These are phyloP conservation scores for Kazachstania sp. DNA, from an alignment of 1,139 yeast species.

Conservation along the genomic window DNA sequence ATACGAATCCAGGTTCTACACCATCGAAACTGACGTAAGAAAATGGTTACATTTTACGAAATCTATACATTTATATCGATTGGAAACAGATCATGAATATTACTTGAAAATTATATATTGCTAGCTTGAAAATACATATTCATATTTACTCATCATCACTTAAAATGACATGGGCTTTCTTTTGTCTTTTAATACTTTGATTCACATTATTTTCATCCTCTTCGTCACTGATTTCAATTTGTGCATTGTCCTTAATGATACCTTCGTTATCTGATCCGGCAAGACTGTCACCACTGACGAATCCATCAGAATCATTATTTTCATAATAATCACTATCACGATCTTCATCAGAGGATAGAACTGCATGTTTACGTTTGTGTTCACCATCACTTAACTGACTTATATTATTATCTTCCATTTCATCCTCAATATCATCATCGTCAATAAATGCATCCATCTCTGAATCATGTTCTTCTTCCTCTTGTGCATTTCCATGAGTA, in stretches of 20 bases:
- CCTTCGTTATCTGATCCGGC: slow-evolving; percentile 8
- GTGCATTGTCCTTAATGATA: too few relatives aligned
- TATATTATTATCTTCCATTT: slow-evolving; percentile 3
- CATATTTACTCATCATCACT: slow-evolving; percentile 21
- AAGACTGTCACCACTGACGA: slow-evolving; percentile 25
- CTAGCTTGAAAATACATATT: not conserved
- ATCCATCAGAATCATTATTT: slow-evolving; percentile 17
- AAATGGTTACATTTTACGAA: too few relatives aligned
- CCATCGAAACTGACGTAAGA: too few relatives aligned
- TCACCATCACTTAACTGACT: slow-evolving; percentile 1
- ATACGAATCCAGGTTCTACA: too few relatives aligned
- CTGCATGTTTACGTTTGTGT: slow-evolving; percentile 5
- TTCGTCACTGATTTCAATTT: not conserved
- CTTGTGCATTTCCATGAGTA: not conserved
- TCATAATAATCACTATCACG: slow-evolving; percentile 21
- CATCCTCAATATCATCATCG: slow-evolving; percentile 15
- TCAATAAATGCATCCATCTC: slow-evolving; percentile 21
- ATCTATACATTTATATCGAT: too few relatives aligned
- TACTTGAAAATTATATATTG: too few relatives aligned
- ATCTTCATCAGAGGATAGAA: slow-evolving; percentile 5
- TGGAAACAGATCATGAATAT: too few relatives aligned
- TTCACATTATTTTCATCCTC: slow-evolving; percentile 6
- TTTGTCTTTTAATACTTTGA: slow-evolving; percentile 10
- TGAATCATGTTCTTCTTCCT: slow-evolving; percentile 10
- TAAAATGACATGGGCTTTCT: slow-evolving; percentile 18